phyloP scores from a whole-genome alignment of 352 stramenopile genomes.

The Globisporangium spinosum region DNA sequence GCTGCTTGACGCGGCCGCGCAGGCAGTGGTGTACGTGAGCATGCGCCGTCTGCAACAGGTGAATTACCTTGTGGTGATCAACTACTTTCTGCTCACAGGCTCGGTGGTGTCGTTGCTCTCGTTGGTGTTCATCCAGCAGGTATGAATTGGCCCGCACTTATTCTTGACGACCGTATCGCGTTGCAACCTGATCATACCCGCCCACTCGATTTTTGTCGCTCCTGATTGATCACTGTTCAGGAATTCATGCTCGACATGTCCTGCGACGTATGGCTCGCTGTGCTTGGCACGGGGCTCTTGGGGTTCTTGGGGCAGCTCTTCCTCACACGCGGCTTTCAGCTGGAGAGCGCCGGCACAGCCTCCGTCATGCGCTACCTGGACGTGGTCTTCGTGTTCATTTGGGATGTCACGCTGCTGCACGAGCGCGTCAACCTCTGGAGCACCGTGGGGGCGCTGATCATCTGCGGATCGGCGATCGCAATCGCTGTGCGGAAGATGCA shows the following conservation, averaged over 20 bases:
- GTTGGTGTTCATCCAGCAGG: slow-evolving; percentile 22
- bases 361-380: slow-evolving; percentile 42
- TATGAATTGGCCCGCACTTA: neutral
- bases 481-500: slow-evolving; percentile 25
- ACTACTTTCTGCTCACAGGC: slow-evolving; percentile 36
- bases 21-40: slow-evolving; percentile 29
- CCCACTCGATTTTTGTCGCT: neutral
- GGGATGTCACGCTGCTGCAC: slow-evolving; percentile 29
- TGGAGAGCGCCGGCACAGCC: slow-evolving; percentile 37
- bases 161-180: neutral
- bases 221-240: neutral
- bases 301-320: slow-evolving; percentile 42
- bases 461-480: slow-evolving; percentile 29
- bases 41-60: slow-evolving; percentile 34
- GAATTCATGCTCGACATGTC: slow-evolving; percentile 16
- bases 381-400: slow-evolving; percentile 44
- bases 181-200: neutral
- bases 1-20: slow-evolving; percentile 22
- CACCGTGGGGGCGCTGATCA: slow-evolving; percentile 30
- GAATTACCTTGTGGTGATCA: slow-evolving; percentile 34
- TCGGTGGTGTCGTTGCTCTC: slow-evolving; percentile 28
- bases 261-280: slow-evolving; percentile 20
- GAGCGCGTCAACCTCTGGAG: slow-evolving; percentile 36
- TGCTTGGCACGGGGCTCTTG: slow-evolving; percentile 26
- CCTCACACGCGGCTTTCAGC: slow-evolving; percentile 42